Evolutionary conservation across 2,329 filamentous ascomycete species (phyloP), one percentile per base, ranked within the genome.

Genomic region (Trichoderma afroharzianum): DNA sequence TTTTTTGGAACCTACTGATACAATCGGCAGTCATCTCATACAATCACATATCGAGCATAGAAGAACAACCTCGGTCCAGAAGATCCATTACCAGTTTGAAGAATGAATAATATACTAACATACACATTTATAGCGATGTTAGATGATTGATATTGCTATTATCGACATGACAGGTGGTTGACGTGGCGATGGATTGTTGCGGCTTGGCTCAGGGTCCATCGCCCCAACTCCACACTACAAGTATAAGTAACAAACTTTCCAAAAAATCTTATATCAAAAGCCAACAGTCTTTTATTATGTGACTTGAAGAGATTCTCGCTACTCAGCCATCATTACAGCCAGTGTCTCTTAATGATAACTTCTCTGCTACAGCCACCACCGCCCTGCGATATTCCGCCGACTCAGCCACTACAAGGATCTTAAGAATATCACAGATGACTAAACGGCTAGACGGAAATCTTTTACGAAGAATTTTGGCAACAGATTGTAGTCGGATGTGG

Each of bases 401-500:
- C 15, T 7, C 15, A 18, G 36, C 36, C 36, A 4, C 15, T 43
- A 43, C 15, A 9, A 43, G 15, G 15, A 43, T 43, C 36, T 6
- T 15, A 3, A 4, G 36, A 4, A 43, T 18, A 43, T 1, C 6
- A 43, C 36, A 18, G 2, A 15, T 43, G 36, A 43, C 15, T 1
- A 4, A 43, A 8, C 36, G 15, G 18, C 6, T 18, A 9, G 36
- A 18, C 15, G 15, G 15, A 43, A 43, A 8, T 18, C 15, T 18
- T 8, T 43, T 4, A 2, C 0, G 5, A 7, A 3, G 8, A 15
- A 18, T 43, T 43, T 4, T n/a, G 36, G 7, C 15, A 43, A 43
- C 0, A 6, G 1, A 18, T 18, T 43, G 15, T n/a, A n/a, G n/a
- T n/a, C 7, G 6, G 6, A 0, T 6, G 8, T 18, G 36, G 2